Evolutionary conservation across 73 alveolate species (phyloP).

Genomic region (Urostyla sp.): DNA sequence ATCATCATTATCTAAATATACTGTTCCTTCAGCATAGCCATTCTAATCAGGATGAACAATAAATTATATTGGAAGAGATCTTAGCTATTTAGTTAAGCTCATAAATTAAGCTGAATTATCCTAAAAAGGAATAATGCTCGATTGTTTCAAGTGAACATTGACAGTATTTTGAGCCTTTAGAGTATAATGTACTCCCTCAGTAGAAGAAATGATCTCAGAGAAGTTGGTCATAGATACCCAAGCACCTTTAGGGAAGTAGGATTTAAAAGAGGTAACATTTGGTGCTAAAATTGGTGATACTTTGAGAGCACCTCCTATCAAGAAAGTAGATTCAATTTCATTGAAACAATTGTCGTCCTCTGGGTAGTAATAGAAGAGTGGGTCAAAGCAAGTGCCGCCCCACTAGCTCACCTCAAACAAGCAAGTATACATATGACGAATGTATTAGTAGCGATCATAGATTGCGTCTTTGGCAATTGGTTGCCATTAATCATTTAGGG

Average conservation of each 20-base stretch:
- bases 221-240: conserved; percentile 50
- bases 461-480: conserved; percentile 55
- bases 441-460: conserved; percentile 72
- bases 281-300: conserved; percentile 60
- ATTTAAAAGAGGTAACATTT: not conserved
- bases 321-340: conserved; percentile 49
- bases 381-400: conserved; percentile 86
- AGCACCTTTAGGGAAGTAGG: conserved; percentile 68
- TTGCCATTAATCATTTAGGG: conserved; percentile 1
- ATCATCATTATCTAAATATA: conserved; percentile 69
- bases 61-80: conserved; percentile 54
- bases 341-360: conserved; percentile 53
- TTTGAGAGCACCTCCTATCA: conserved; percentile 51
- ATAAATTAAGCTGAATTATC: conserved; percentile 8
- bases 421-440: conserved; percentile 80
- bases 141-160: conserved; percentile 74
- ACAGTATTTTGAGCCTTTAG: conserved; percentile 51
- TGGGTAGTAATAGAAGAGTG: conserved; percentile 91
- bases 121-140: conserved; percentile 73
- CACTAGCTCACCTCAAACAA: conserved; percentile 69
- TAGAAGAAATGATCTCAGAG: conserved; percentile 6
- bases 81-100: conserved; percentile 73
- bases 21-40: conserved; percentile 68
- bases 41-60: conserved; percentile 72
- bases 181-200: not conserved